Conservation (phyloP, 1,139 yeast species). For the Tardiomyces digboiensis region DNA sequence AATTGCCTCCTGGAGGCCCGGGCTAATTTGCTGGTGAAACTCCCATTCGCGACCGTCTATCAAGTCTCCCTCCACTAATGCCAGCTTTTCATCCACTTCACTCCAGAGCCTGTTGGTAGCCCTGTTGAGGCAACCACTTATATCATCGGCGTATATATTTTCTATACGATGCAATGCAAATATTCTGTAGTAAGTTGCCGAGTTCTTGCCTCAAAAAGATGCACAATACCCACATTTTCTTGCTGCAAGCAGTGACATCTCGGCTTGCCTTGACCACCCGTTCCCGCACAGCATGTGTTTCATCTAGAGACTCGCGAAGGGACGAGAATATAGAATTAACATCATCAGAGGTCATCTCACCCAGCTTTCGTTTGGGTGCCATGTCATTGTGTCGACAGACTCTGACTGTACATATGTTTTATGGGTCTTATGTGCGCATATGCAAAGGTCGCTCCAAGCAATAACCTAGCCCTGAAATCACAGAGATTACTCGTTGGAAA, state of each 20-base stretch:
- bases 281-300: conserved; percentile 30
- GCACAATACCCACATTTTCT: conserved; percentile 22
- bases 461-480: too few species aligned
- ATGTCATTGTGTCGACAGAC: not conserved
- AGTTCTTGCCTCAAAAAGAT: not conserved
- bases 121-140: not conserved
- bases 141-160: conserved; percentile 1
- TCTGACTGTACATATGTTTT: too few species aligned
- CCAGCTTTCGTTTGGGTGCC: not conserved
- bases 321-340: not conserved
- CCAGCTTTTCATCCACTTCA: conserved; percentile 6
- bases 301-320: conserved; percentile 8
- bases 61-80: conserved; percentile 9
- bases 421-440: too few species aligned
- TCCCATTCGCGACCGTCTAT: conserved; percentile 11
- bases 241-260: conserved; percentile 32
- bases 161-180: conserved; percentile 29
- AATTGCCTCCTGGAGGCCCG: conserved; percentile 29
- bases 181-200: conserved; percentile 13
- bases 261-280: conserved; percentile 30
- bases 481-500: too few species aligned
- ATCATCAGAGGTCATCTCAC: not conserved
- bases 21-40: conserved; percentile 14
- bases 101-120: conserved; percentile 1
- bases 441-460: too few species aligned